These are phyloP conservation scores for Yamadazyma trypodendri DNA, from an alignment of 1,139 yeast genomes.

Conservation along the genomic window DNA sequence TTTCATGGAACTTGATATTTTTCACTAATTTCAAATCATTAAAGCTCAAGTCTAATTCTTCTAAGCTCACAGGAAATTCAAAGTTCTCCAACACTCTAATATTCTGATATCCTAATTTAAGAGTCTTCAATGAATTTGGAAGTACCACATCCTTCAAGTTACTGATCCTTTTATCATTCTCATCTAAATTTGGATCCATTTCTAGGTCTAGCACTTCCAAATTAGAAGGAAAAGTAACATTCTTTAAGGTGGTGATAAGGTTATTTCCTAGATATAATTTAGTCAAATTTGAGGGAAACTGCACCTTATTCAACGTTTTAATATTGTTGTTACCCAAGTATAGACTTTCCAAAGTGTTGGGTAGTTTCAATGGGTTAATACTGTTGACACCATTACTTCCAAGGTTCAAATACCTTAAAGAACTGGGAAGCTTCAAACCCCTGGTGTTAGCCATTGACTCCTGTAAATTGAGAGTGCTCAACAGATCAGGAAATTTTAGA, in stretches of 20 bases:
- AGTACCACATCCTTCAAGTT: constrained; percentile 44
- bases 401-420: constrained; percentile 30
- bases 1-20: constrained; percentile 37
- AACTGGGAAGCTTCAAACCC: constrained; percentile 42
- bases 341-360: constrained; percentile 38
- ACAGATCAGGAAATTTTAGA: constrained; percentile 44
- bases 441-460: constrained; percentile 49
- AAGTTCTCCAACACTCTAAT: constrained; percentile 39
- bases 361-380: constrained; percentile 46
- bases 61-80: constrained; percentile 38
- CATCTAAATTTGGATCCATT: constrained; percentile 43
- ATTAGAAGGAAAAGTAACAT: constrained; percentile 40
- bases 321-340: constrained; percentile 43
- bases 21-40: constrained; percentile 41
- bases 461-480: constrained; percentile 38
- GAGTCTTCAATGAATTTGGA: constrained; percentile 35
- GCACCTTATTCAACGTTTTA: constrained; percentile 46
- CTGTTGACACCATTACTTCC: constrained; percentile 47
- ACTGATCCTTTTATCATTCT: constrained; percentile 43
- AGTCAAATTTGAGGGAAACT: constrained; percentile 35
- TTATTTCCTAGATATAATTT: constrained; percentile 45
- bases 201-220: constrained; percentile 42
- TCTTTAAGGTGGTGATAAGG: constrained; percentile 44
- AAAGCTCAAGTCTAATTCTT: constrained; percentile 35
- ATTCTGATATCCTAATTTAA: constrained; percentile 42